Conservation (phyloP, 1,284 basidiomycete species). For the Baeospora myosura region DNA sequence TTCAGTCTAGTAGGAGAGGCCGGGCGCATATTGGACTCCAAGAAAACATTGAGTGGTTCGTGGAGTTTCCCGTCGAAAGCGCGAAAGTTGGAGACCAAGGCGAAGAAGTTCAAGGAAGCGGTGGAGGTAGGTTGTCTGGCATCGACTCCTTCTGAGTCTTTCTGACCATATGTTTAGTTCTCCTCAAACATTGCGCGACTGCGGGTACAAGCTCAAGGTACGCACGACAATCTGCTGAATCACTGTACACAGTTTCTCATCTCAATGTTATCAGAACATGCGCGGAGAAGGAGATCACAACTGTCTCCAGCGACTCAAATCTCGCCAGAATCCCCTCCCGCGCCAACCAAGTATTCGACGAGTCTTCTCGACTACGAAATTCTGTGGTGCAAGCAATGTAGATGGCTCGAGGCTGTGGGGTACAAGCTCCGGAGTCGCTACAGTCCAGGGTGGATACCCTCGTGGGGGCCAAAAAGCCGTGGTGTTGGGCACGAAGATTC, state of each 20-base stretch:
- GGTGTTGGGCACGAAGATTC: slow-evolving; percentile 1
- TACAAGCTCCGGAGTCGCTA: background rate
- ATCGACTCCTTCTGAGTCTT: background rate
- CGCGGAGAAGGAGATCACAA: background rate
- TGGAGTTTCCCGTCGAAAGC: background rate
- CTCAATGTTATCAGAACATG: background rate
- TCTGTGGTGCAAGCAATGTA: background rate
- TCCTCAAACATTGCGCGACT: background rate
- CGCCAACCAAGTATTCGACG: background rate
- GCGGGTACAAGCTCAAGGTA: slow-evolving; percentile 1
- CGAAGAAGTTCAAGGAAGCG: background rate
- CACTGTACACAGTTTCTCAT: background rate
- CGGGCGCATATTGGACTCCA: background rate
- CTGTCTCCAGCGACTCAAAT: background rate
- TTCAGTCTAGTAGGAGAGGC: background rate
- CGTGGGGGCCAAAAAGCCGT: background rate
- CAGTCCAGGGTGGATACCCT: background rate
- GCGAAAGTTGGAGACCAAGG: background rate
- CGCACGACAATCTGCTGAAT: background rate
- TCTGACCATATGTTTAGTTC: background rate
- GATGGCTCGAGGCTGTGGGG: background rate
- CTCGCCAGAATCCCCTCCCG: background rate
- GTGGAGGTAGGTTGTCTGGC: background rate
- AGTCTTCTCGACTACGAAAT: background rate
- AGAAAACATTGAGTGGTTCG: background rate